Evolutionary conservation across 345 rosid genomes (phyloP).

Genomic region (Anastatica hierochuntica): DNA sequence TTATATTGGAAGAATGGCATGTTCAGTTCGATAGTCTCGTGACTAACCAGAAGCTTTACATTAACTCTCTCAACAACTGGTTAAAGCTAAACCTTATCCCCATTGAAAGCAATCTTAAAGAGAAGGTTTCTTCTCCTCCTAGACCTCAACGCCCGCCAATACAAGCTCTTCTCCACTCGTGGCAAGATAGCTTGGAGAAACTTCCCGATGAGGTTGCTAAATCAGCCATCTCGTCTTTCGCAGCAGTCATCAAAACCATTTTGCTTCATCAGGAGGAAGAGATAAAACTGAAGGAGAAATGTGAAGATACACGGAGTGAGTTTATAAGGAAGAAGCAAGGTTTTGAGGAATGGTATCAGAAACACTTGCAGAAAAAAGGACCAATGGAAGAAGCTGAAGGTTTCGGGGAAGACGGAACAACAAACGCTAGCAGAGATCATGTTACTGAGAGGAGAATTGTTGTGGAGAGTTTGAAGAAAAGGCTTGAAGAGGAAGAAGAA

Average conservation of each 20-base stretch:
- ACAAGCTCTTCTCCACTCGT: slow-evolving; percentile 58
- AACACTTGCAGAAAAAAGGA: slow-evolving; percentile 46
- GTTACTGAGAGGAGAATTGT: slow-evolving; percentile 57
- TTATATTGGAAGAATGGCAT: slow-evolving; percentile 63
- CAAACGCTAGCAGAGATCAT: slow-evolving; percentile 40
- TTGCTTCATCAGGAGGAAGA: slow-evolving; percentile 74
- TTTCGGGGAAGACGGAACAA: slow-evolving; percentile 34
- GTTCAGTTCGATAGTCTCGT: slow-evolving; percentile 60
- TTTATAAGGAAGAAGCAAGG: slow-evolving; percentile 57
- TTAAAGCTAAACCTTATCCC: slow-evolving; percentile 66
- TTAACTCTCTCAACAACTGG: slow-evolving; percentile 58
- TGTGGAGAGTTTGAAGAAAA: slow-evolving; percentile 66
- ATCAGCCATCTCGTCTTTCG: slow-evolving; percentile 70
- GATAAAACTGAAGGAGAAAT: slow-evolving; percentile 71
- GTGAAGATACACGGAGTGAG: slow-evolving; percentile 73
- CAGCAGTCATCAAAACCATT: slow-evolving; percentile 60
- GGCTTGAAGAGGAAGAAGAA: slow-evolving; percentile 63
- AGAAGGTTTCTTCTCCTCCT: slow-evolving; percentile 68
- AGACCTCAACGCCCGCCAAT: slow-evolving; percentile 62
- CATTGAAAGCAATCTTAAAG: slow-evolving; percentile 59
- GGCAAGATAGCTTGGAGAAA: slow-evolving; percentile 67
- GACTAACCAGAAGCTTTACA: slow-evolving; percentile 65
- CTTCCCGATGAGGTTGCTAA: slow-evolving; percentile 81
- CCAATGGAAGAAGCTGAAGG: slow-evolving; percentile 42
- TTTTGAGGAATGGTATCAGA: slow-evolving; percentile 86